Conservation (phyloP, 257 asterid genomes). For the Phtheirospermum japonicum region DNA sequence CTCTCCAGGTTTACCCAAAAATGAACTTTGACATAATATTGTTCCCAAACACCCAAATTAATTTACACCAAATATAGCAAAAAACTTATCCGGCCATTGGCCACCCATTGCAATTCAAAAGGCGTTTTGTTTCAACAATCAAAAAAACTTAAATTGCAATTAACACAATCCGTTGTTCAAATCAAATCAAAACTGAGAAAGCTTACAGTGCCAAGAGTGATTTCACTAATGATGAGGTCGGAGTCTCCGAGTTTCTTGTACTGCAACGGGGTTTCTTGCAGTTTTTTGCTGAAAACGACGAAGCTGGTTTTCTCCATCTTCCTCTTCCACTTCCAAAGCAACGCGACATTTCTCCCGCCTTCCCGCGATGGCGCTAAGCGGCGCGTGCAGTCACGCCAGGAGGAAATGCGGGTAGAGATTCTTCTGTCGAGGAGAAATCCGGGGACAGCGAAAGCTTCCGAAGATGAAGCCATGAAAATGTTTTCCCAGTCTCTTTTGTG, state of each 20-base stretch:
- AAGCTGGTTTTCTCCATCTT: conserved; percentile 27
- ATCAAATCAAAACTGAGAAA: neutral
- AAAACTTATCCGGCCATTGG: too few species aligned
- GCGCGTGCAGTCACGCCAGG: conserved; percentile 18
- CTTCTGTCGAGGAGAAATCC: conserved; percentile 19
- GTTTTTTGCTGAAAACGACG: conserved; percentile 31
- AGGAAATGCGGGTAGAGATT: conserved; percentile 18
- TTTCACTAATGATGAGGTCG: conserved; percentile 80
- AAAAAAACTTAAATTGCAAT: neutral
- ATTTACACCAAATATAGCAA: too few species aligned
- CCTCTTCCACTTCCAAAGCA: conserved; percentile 28
- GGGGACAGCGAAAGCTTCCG: conserved; percentile 26
- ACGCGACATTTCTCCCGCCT: conserved; percentile 26
- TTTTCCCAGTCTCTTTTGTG: neutral
- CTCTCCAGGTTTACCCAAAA: too few species aligned
- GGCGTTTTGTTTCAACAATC: neutral
- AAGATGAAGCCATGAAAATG: conserved; percentile 36
- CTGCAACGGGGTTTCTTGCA: conserved; percentile 40
- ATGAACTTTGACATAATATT: too few species aligned
- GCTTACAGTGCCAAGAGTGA: conserved; percentile 83
- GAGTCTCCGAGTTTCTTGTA: conserved; percentile 85
- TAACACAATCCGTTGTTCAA: neutral
- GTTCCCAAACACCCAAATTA: neutral
- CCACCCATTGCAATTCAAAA: too few species aligned
- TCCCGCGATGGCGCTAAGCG: conserved; percentile 13